Evolutionary conservation across 148 eudicot species (phyloP).

Genomic region (Silene conica): DNA sequence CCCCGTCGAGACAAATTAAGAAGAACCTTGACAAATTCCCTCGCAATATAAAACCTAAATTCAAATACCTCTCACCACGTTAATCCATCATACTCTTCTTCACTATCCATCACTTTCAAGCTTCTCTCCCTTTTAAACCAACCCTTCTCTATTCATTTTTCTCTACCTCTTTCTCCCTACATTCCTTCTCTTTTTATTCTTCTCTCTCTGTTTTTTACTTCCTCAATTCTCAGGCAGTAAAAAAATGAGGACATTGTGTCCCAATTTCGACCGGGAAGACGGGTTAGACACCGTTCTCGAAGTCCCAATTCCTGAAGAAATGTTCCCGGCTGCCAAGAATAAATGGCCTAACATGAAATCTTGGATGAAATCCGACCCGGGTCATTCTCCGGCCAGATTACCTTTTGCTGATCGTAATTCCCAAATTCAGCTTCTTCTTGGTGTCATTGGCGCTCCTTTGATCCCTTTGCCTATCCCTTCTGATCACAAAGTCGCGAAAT

Average conservation of each 20-base stretch:
- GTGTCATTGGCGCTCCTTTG: slow-evolving; percentile 83
- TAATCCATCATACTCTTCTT: not conserved
- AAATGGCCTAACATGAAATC: slow-evolving; percentile 74
- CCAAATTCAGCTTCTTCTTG: slow-evolving; percentile 75
- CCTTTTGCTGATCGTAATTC: slow-evolving; percentile 41
- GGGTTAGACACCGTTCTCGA: slow-evolving; percentile 88
- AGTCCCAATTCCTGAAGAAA: slow-evolving; percentile 94
- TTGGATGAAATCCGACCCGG: slow-evolving; percentile 54
- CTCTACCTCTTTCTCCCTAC: slow-evolving; percentile 6
- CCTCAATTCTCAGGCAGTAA: not conserved
- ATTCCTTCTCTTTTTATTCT: not conserved
- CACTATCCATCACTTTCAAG: slow-evolving; percentile 21
- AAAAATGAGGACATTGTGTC: slow-evolving; percentile 76
- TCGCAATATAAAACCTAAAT: not conserved
- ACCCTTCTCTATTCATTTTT: not conserved
- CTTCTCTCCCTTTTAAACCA: slow-evolving; percentile 8
- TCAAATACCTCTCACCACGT: slow-evolving; percentile 16
- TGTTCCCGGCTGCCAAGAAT: slow-evolving; percentile 39
- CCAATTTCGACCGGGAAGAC: slow-evolving; percentile 71
- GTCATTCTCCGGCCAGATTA: slow-evolving; percentile 21
- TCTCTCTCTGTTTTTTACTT: slow-evolving; percentile 16
- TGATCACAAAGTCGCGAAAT: slow-evolving; percentile 21
- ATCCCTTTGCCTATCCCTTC: slow-evolving; percentile 64
- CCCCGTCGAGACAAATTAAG: no score
- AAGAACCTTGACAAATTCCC: slow-evolving; percentile 9